These are phyloP conservation scores for Calocybe gangraenosa DNA, from an alignment of 768 basidiomycete genomes.

Conservation along the genomic window DNA sequence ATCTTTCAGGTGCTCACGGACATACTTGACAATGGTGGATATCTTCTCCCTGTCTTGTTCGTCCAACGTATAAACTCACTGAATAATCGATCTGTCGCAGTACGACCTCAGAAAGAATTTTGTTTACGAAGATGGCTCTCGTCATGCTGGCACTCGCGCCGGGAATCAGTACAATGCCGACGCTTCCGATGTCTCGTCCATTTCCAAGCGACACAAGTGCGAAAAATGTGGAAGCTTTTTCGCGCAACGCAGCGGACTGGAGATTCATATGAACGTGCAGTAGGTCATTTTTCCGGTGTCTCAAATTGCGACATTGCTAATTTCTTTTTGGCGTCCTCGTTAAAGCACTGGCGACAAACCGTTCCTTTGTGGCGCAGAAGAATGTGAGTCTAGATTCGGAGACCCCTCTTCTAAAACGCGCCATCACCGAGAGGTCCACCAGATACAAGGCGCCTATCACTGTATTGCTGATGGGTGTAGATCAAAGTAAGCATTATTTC, in stretches of 20 bases:
- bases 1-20: constrained; percentile 1
- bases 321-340: no score
- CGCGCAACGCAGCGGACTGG: constrained; percentile 54
- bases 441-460: constrained; percentile 32
- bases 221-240: constrained; percentile 50
- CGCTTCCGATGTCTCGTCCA: neutral
- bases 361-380: constrained; percentile 40
- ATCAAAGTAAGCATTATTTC: constrained; percentile 38
- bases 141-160: constrained; percentile 50
- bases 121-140: constrained; percentile 54
- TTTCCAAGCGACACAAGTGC: constrained; percentile 48
- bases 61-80: neutral
- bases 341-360: constrained; percentile 50
- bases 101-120: constrained; percentile 39
- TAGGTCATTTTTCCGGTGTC: constrained; percentile 28
- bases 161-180: constrained; percentile 42
- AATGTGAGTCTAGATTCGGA: constrained; percentile 50
- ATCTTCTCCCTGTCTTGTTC: neutral
- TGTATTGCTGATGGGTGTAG: constrained; percentile 45
- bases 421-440: constrained; percentile 60
- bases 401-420: constrained; percentile 70
- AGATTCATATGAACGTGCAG: constrained; percentile 66
- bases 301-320: constrained; percentile 1
- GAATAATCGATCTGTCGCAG: constrained; percentile 33
- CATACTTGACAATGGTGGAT: constrained; percentile 6